Evolutionary conservation across 306 rosid species (phyloP).

Genomic region (Albizia julibrissin): DNA sequence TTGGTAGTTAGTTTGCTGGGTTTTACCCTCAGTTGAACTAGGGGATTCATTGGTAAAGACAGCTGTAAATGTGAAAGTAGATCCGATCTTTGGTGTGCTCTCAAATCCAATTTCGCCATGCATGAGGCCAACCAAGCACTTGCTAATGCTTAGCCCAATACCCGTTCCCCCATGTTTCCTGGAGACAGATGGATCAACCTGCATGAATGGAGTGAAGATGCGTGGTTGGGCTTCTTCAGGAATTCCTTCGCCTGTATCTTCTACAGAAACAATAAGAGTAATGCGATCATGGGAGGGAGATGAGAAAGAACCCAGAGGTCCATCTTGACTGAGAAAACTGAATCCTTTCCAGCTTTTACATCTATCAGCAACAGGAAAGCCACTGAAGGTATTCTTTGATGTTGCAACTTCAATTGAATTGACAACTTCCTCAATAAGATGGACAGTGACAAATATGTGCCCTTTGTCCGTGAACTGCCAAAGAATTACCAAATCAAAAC

Average conservation of each 20-base stretch:
- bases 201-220: constrained; percentile 97
- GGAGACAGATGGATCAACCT: constrained; percentile 86
- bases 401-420: constrained; percentile 69
- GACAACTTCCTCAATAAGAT: constrained; percentile 82
- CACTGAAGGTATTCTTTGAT: constrained; percentile 76
- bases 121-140: constrained; percentile 96
- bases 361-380: constrained; percentile 70
- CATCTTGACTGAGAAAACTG: constrained; percentile 57
- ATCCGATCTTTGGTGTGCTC: constrained; percentile 80
- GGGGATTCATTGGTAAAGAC: constrained; percentile 60
- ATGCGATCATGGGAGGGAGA: constrained; percentile 58
- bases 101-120: constrained; percentile 91
- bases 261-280: constrained; percentile 85
- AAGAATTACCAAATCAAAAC: constrained; percentile 33
- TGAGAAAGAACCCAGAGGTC: constrained; percentile 51
- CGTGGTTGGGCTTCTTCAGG: constrained; percentile 74
- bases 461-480: constrained; percentile 96
- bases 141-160: constrained; percentile 95
- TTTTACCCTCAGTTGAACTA: constrained; percentile 48
- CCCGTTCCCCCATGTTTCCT: constrained; percentile 96
- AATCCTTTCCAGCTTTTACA: constrained; percentile 78
- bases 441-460: constrained; percentile 88
- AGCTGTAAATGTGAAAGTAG: constrained; percentile 91
- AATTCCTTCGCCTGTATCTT: constrained; percentile 96
- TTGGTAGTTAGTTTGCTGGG: constrained; percentile 57